A percentile compares a stretch with the other conserved stretches of the same genome.
phyloP scores from a whole-genome alignment of 192 early-diverging fungal species.

The Gamsiella multidivaricata region DNA sequence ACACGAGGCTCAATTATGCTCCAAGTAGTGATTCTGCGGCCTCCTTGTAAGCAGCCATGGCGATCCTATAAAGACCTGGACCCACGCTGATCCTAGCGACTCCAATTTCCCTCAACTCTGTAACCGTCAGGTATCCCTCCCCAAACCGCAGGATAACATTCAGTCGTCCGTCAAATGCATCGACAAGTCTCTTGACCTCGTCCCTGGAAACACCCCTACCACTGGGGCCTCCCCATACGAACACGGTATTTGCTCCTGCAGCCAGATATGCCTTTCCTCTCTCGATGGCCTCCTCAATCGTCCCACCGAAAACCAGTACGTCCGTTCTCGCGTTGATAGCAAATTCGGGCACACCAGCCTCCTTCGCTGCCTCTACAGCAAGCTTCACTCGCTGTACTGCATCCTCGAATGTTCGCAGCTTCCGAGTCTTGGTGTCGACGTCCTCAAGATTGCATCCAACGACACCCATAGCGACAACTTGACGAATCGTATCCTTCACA shows the following conservation, averaged over 20 bases:
- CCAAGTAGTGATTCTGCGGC: conserved; percentile 29
- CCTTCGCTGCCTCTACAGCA: conserved; percentile 35
- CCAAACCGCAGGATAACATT: conserved; percentile 26
- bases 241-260: conserved; percentile 56
- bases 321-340: conserved; percentile 61
- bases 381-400: conserved; percentile 37
- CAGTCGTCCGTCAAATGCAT: conserved; percentile 26
- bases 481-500: conserved; percentile 28
- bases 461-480: conserved; percentile 19
- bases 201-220: conserved; percentile 28
- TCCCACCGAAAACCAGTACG: conserved; percentile 27
- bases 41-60: conserved; percentile 38
- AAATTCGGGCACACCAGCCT: conserved; percentile 56
- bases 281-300: conserved; percentile 51
- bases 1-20: no score
- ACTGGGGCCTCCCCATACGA: conserved; percentile 53
- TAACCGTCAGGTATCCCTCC: conserved; percentile 26
- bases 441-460: conserved; percentile 49
- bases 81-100: conserved; percentile 43
- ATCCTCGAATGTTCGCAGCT: conserved; percentile 34
- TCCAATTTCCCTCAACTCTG: conserved; percentile 36
- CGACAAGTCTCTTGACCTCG: conserved; percentile 25
- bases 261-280: conserved; percentile 55
- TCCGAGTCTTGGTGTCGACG: conserved; percentile 10
- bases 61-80: conserved; percentile 24